Conservation (phyloP, 768 basidiomycete genomes). For the Suillus hirtellus region DNA sequence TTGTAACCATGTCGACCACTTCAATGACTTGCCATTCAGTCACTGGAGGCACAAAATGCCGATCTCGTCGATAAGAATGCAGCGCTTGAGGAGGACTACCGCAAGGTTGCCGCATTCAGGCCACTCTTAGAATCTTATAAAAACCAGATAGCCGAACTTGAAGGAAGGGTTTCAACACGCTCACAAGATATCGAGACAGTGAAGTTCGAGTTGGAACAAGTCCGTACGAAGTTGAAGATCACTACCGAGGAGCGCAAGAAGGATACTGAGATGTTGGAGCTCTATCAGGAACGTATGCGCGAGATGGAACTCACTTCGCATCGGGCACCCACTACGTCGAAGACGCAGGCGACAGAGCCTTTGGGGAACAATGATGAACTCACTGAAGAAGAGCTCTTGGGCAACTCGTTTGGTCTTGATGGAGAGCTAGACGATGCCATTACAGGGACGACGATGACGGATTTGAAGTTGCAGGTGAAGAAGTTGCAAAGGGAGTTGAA, state of each 20-base stretch:
- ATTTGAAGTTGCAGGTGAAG: conserved; percentile 85
- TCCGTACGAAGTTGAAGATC: conserved; percentile 66
- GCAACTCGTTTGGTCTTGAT: conserved; percentile 64
- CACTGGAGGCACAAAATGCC: conserved; percentile 90
- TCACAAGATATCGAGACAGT: conserved; percentile 72
- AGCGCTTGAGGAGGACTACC: conserved; percentile 88
- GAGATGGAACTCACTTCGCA: conserved; percentile 79
- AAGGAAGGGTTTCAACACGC: conserved; percentile 64
- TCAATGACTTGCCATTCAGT: conserved; percentile 41
- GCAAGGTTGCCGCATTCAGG: conserved; percentile 82
- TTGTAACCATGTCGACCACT: conserved; percentile 1
- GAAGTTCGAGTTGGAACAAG: conserved; percentile 76
- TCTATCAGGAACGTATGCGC: conserved; percentile 87
- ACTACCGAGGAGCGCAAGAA: conserved; percentile 67
- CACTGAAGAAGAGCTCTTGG: conserved; percentile 50
- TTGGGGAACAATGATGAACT: conserved; percentile 28
- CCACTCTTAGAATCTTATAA: conserved; percentile 93
- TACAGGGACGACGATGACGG: conserved; percentile 84
- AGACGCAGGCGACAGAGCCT: conserved; percentile 23
- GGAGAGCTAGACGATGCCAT: conserved; percentile 89
- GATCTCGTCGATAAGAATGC: conserved; percentile 90
- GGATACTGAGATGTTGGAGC: conserved; percentile 81
- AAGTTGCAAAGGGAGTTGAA: conserved; percentile 81
- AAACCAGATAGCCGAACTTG: conserved; percentile 78
- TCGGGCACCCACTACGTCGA: conserved; percentile 39